Evolutionary conservation across 441 rosid species (phyloP), one percentile per base, ranked within the genome.

Genomic region (Capsella rubella): DNA sequence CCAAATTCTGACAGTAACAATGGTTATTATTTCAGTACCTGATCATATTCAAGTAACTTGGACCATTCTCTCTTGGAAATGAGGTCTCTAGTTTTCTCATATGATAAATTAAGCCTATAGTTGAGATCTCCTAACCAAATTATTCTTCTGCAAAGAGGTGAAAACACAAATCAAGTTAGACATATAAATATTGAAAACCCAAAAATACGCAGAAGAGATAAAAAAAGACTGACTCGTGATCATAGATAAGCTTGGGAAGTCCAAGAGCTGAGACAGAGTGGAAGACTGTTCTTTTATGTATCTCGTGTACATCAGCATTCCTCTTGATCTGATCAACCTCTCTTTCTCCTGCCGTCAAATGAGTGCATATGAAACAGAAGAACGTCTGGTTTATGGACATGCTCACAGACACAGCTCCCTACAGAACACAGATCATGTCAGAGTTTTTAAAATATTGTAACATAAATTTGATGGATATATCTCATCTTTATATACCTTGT

Each of bases 111-210:
- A 76, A 95, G 85, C 15, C 99, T 88, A 75, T 90, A 95, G 79
- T 95, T 95, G 72, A 95, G 82, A 81, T 95, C 99, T 25, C 99
- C 99, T 64, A 95, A 78, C 99, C 98, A 95, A 42, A 95, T 83
- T 55, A 95, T 78, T 82, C 84, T 46, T 59, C 83, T 80, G 81
- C 58, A 58, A 46, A 64, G 55, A 57, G 21, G 61, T 51, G 16
- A 72, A 68, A 39, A 58, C 54, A 56, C 10, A 15, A 39, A 9
- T 11, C 50, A 43, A n/a, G 53, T 69, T 27, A 56, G 31, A 68
- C 40, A 14, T 12, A 28, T 8, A 47, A 42, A n/a, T 31, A 64
- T 14, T 1, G 2, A 37, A 5, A 42, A 14, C 27, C 3, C 11
- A 43, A 45, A n/a, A 3, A 9, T 5, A 12, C 28, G 16, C 3